Conservation (phyloP, 1,139 yeast species). For the Suhomyces anneliseae region DNA sequence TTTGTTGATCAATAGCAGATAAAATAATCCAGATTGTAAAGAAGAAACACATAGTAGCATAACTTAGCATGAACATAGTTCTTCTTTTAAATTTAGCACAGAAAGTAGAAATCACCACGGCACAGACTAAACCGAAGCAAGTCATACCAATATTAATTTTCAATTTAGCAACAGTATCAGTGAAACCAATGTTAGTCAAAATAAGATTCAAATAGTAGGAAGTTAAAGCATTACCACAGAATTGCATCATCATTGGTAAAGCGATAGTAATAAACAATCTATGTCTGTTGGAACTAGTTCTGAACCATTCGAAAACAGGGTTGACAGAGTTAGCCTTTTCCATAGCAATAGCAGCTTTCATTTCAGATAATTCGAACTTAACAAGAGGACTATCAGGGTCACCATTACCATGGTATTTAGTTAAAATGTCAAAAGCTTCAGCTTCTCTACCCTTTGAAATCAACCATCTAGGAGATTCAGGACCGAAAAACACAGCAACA, state of each 20-base stretch:
- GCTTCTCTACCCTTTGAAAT: slow-evolving; percentile 33
- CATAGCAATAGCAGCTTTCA: slow-evolving; percentile 29
- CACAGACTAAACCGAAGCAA: slow-evolving; percentile 19
- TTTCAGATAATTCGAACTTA: slow-evolving; percentile 32
- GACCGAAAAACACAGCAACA: slow-evolving; percentile 17
- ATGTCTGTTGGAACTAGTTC: slow-evolving; percentile 5
- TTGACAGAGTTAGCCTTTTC: slow-evolving; percentile 16
- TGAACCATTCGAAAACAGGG: slow-evolving; percentile 4
- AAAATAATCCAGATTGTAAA: slow-evolving; percentile 35
- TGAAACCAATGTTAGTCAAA: slow-evolving; percentile 17
- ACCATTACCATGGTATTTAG: slow-evolving; percentile 37
- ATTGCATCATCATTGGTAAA: slow-evolving; percentile 11
- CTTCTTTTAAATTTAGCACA: slow-evolving; percentile 9
- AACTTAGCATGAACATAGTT: slow-evolving; percentile 9
- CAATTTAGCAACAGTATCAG: slow-evolving; percentile 7
- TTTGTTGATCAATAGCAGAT: slow-evolving; percentile 26
- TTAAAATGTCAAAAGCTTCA: slow-evolving; percentile 37
- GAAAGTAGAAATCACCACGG: slow-evolving; percentile 15
- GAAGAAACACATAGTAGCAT: slow-evolving; percentile 23
- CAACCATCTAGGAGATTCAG: slow-evolving; percentile 26
- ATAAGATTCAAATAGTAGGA: slow-evolving; percentile 18
- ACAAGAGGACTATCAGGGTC: slow-evolving; percentile 28
- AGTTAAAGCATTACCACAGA: slow-evolving; percentile 14
- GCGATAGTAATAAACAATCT: slow-evolving; percentile 11
- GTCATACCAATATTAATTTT: slow-evolving; percentile 12